phyloP scores from a whole-genome alignment of 306 rosid species.

The Citrullus colocynthis region DNA sequence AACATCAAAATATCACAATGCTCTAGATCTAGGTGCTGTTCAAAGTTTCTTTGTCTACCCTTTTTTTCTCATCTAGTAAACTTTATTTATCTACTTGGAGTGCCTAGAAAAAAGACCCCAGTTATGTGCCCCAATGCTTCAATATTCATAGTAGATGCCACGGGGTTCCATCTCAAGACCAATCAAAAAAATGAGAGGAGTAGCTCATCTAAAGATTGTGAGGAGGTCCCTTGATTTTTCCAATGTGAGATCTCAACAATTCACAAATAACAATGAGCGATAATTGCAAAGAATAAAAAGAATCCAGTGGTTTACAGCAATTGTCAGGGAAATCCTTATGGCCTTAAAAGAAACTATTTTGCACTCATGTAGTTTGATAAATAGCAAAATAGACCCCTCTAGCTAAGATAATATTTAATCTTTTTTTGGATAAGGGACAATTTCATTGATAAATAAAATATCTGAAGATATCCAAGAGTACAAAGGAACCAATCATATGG shows the following conservation, averaged over 20 bases:
- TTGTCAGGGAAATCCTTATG: not conserved
- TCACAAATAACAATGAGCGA: not conserved
- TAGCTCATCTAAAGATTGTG: too few species aligned
- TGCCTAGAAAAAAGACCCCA: not conserved
- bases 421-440: too few species aligned
- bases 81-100: not conserved
- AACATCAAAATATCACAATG: not conserved
- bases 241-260: too few species aligned
- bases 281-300: not conserved
- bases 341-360: not conserved
- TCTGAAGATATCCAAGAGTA: too few species aligned
- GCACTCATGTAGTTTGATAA: not conserved
- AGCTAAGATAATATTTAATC: not conserved
- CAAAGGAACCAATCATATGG: too few species aligned
- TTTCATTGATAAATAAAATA: too few species aligned
- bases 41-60: not conserved
- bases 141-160: not conserved
- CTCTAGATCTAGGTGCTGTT: not conserved
- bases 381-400: not conserved
- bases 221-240: too few species aligned
- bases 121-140: not conserved
- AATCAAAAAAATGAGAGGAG: too few species aligned
- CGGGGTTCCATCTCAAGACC: too few species aligned
- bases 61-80: not conserved
- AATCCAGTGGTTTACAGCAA: not conserved